These are phyloP conservation scores for Kuraishia ogatae DNA, from an alignment of 805 yeast species.

Conservation along the genomic window DNA sequence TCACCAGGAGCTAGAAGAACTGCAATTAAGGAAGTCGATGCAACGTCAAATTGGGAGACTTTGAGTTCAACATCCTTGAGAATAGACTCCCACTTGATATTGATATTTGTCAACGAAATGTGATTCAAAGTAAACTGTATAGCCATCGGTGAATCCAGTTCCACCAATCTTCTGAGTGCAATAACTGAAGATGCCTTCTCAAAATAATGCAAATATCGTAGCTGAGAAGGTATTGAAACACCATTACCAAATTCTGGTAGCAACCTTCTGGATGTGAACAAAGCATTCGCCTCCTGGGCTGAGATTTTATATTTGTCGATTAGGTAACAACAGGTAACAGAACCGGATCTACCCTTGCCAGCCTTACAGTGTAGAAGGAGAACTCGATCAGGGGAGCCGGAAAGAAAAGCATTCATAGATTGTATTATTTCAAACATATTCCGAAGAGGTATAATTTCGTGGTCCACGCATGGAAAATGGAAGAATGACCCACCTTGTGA, in stretches of 20 bases:
- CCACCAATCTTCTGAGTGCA: neutral
- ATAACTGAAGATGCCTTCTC: constrained; percentile 1
- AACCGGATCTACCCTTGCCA: constrained; percentile 90
- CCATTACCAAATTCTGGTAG: constrained; percentile 44
- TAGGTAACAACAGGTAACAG: constrained; percentile 61
- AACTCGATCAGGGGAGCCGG: constrained; percentile 19
- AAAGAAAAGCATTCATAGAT: constrained; percentile 36
- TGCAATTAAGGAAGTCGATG: neutral
- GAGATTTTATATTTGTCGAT: constrained; percentile 34
- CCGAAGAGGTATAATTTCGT: constrained; percentile 60
- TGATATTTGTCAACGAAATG: neutral
- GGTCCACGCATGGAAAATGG: constrained; percentile 64
- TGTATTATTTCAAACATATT: constrained; percentile 34
- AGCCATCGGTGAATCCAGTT: neutral
- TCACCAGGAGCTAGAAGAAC: neutral
- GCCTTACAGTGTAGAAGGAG: constrained; percentile 82
- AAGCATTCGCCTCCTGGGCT: constrained; percentile 35
- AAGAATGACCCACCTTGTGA: constrained; percentile 28
- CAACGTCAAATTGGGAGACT: neutral
- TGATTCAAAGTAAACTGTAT: neutral
- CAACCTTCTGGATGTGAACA: constrained; percentile 47
- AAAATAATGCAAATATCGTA: constrained; percentile 54
- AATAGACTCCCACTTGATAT: neutral
- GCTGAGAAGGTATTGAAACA: constrained; percentile 64
- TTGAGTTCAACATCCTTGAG: neutral